Evolutionary conservation across 1,284 basidiomycete species (phyloP), one percentile per base, ranked within the genome.

Genomic region (Xerocomus amazonicus): DNA sequence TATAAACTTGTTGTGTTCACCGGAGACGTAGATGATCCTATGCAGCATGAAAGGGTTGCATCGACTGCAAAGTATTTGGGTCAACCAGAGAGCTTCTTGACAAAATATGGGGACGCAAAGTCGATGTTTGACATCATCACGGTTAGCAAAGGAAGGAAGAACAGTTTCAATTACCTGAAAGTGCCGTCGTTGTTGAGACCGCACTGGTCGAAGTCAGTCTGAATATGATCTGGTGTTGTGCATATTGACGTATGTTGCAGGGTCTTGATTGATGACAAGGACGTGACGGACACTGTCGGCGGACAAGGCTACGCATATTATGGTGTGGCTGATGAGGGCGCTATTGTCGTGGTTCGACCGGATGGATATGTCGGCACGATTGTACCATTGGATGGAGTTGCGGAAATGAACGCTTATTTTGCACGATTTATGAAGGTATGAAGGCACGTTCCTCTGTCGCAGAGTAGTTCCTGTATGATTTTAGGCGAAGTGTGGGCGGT

Each of bases 1-100:
- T 90, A 87, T 74, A 86, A 89, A 57, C 49, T 90, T n/a, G 68
- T 91, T 40, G 70, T 89, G 6, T 90, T 90, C 65, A 69, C 73
- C 0, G 89, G 89, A 4, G 74, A 85, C 53, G 65, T 76, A 7
- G 63, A 64, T 10, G 59, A 77, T 17, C 36, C 66, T 9, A 56
- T 51, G 5, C 78, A 83, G 47, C 62, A 63, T 5, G 59, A 59
- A 26, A 73, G 68, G 48, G 60, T 84, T 5, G 60, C 70, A 9
- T 53, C 59, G 3, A 62, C 81, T 45, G 80, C 79, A 12, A 67
- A 72, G 34, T 71, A 75, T 44, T 53, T 83, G 36, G 66, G 63
- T 50, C 51, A 57, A 41, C 58, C 68, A 9, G 59, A 72, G 19
- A 61, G 65, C n/a, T 73, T 80, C 51, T 63, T 79, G 43, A 65